A percentile compares a stretch with the other conserved stretches of the same genome.
Conservation (phyloP, 305 asterid genomes). For the Fraxinus nigra region DNA sequence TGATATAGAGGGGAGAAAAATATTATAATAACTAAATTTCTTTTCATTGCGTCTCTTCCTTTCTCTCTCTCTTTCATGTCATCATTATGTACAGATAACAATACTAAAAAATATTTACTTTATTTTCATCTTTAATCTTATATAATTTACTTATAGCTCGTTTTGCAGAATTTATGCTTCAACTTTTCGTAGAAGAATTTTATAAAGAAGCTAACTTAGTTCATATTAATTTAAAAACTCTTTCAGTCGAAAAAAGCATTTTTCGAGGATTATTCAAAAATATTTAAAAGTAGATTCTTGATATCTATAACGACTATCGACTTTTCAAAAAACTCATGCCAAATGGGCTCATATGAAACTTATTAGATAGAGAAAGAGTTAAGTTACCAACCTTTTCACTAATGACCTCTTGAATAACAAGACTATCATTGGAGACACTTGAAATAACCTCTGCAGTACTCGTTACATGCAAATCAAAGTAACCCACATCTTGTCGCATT, state of each 20-base stretch:
- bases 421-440: constrained; percentile 82
- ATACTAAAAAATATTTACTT: background rate
- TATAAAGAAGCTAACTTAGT: background rate
- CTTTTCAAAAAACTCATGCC: background rate
- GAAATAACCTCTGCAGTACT: constrained; percentile 87
- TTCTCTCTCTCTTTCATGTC: no score
- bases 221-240: background rate
- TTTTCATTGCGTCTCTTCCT: no score
- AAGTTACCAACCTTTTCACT: constrained; percentile 67
- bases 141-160: background rate
- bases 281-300: no score
- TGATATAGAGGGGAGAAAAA: no score
- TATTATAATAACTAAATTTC: no score
- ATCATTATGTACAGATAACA: no score
- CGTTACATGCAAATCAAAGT: constrained; percentile 81
- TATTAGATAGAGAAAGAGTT: background rate
- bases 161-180: no score
- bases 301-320: no score
- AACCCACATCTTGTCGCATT: constrained; percentile 92
- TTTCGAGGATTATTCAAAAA: background rate
- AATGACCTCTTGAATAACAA: constrained; percentile 79
- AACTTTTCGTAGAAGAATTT: background rate
- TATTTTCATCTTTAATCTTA: background rate
- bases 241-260: no score
- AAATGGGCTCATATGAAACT: no score